Percentiles rank a stretch among this genome's conserved stretches.
These are phyloP conservation scores for Arthrobotrys iridis DNA, from an alignment of 2,329 filamentous ascomycete species.

Conservation along the genomic window DNA sequence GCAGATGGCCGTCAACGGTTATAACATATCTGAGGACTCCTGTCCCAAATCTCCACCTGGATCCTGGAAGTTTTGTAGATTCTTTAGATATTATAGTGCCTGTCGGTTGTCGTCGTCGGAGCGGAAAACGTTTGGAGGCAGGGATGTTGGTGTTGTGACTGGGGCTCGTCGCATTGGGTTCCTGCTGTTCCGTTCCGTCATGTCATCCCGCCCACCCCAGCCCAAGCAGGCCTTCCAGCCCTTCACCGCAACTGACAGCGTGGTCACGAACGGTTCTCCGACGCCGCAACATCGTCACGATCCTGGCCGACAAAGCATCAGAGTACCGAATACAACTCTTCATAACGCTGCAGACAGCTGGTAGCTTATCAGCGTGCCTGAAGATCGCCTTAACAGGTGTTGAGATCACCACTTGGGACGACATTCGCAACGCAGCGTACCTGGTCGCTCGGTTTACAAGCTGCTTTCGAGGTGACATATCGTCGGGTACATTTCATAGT, in stretches of 20 bases:
- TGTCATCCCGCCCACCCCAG: constrained; percentile 4
- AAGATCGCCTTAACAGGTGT: not conserved
- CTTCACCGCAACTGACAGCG: constrained; percentile 47
- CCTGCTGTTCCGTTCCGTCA: constrained; percentile 25
- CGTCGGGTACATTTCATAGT: not conserved
- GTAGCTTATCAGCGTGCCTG: not conserved
- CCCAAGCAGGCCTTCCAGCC: not conserved
- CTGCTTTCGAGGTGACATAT: not conserved
- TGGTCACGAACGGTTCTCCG: constrained; percentile 31
- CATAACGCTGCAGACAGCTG: not conserved
- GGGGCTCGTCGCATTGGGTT: constrained; percentile 22
- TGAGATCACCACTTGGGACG: not conserved
- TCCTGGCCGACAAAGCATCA: not conserved
- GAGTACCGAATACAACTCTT: not conserved
- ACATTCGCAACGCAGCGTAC: not conserved
- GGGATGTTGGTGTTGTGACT: constrained; percentile 4
- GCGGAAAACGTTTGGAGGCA: constrained; percentile 23
- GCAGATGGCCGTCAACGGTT: not conserved
- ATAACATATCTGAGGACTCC: constrained; percentile 19
- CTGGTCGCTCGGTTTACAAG: not conserved
- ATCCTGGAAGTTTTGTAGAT: not conserved
- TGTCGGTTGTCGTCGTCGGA: constrained; percentile 15
- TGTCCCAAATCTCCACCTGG: not conserved
- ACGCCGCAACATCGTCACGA: not conserved
- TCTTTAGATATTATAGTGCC: not conserved